These are phyloP conservation scores for Hemileia vastatrix DNA, from an alignment of 1,284 basidiomycete species.

Conservation along the genomic window DNA sequence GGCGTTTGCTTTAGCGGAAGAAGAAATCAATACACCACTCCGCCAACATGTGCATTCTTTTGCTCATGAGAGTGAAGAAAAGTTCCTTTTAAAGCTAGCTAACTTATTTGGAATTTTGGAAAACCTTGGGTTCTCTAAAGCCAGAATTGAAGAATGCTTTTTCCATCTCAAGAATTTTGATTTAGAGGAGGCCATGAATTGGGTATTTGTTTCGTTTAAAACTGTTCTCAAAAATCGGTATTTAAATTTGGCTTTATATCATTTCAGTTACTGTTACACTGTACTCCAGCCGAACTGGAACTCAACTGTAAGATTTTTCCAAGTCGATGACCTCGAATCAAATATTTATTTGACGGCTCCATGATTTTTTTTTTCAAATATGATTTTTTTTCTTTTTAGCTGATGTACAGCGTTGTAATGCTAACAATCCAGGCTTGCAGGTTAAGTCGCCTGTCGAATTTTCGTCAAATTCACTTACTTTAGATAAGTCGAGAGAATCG, in stretches of 20 bases:
- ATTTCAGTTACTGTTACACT: neutral
- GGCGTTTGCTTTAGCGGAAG: slow-evolving; percentile 25
- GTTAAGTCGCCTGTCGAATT: too few relatives aligned
- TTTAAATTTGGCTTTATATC: neutral
- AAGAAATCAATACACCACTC: slow-evolving; percentile 19
- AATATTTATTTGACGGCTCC: neutral
- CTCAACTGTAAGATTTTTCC: slow-evolving; percentile 44
- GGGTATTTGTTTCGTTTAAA: slow-evolving; percentile 54
- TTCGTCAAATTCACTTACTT: too few relatives aligned
- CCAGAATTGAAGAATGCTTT: slow-evolving; percentile 61
- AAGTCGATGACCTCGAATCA: too few relatives aligned
- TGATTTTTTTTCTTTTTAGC: too few relatives aligned
- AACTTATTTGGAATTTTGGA: slow-evolving; percentile 73
- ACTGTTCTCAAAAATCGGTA: neutral
- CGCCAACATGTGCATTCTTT: slow-evolving; percentile 25
- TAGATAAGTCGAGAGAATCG: too few relatives aligned
- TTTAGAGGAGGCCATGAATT: slow-evolving; percentile 81
- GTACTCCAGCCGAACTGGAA: slow-evolving; percentile 54
- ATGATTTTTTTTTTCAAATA: neutral
- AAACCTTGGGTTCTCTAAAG: slow-evolving; percentile 68
- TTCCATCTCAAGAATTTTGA: slow-evolving; percentile 56
- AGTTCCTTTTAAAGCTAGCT: slow-evolving; percentile 60
- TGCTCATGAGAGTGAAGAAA: slow-evolving; percentile 55
- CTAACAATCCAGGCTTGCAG: too few relatives aligned
- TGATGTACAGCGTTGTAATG: too few relatives aligned